phyloP scores from a whole-genome alignment of 768 basidiomycete species.

The Cystobasidium tubakii region DNA sequence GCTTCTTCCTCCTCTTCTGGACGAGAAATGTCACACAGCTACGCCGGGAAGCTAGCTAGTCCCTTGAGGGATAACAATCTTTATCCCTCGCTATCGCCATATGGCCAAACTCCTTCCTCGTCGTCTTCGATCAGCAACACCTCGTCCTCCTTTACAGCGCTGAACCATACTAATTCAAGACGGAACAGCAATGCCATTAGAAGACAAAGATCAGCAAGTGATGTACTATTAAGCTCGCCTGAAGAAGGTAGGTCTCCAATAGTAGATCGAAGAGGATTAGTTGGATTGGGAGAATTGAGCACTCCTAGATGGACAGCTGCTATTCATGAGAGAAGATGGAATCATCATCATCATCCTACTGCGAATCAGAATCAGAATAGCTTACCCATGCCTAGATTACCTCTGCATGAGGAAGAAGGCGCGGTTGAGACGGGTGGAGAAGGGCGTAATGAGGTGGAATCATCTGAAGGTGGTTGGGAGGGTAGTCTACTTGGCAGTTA shows the following conservation, averaged over 20 bases:
- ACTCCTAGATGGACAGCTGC: conserved; percentile 86
- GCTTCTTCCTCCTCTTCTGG: conserved; percentile 2
- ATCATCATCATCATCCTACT: conserved; percentile 44
- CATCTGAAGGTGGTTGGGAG: conserved; percentile 17
- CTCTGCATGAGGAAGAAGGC: not conserved
- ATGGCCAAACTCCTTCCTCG: not conserved
- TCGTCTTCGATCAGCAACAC: not conserved
- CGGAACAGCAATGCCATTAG: not conserved
- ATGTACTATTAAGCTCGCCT: conserved; percentile 17
- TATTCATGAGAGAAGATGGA: conserved; percentile 48
- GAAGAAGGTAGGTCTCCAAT: conserved; percentile 27
- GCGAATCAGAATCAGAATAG: conserved; percentile 1
- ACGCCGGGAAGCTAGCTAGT: not conserved
- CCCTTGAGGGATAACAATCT: not conserved
- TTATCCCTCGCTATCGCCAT: not conserved
- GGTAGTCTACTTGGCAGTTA: conserved; percentile 17
- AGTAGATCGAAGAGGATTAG: conserved; percentile 61
- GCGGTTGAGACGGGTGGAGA: not conserved
- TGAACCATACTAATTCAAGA: not conserved
- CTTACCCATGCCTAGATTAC: conserved; percentile 16
- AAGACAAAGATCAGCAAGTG: conserved; percentile 9
- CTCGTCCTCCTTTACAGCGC: not conserved
- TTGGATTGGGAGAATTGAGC: conserved; percentile 90
- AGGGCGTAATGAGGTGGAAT: not conserved
- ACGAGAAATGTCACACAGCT: not conserved